Base-by-base conservation (phyloP, 495 filamentous ascomycete genomes). In the Corynascus novoguineensis region DNA sequence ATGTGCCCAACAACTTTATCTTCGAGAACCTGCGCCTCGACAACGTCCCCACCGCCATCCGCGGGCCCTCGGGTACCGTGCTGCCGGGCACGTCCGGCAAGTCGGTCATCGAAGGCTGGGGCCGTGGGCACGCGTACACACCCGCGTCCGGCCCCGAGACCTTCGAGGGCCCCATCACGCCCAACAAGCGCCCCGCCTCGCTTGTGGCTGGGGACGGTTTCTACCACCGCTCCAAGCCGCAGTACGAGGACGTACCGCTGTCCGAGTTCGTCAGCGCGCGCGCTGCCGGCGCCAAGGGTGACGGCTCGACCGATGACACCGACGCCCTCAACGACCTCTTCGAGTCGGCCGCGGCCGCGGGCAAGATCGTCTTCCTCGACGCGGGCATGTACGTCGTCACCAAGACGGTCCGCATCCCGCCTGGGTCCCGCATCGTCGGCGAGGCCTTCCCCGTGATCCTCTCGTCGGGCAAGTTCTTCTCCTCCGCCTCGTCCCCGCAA, bases 361-460 rank as follows among this genome's bases (percentile, higher is more conserved):
- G 72, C 47, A 83, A 88, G 47, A 75, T 97, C 37, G 83, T 92
- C 42, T 96, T 86, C 75, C 87, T 97, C 65, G 88, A 95, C 63
- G 84, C 90, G 54, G 92, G 92, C 21, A 81, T 84, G 24, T 97
- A 96, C 72, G 74, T 87, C 15, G 80, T 96, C 57, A 87, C 86
- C 15, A 75, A 78, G 34, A 96, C 92, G 3, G 69, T 97, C 62
- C 78, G 82, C 59, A 80, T 97, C 27, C 92, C 91, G 0, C 73
- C 81, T 29, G 79, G 83, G 46, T 83, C 86, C 55, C 75, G 75
- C 50, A 90, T 97, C 63, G 81, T 84, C 5, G 92, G 91, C 54
- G 92, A 97, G 62, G 81, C 87, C 50, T 93, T 87, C 80, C 74
- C 92, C 25, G 85, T 95, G 60, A 91, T 97, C 83, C 86, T 89